Evolutionary conservation across 1,284 basidiomycete genomes (phyloP).

Genomic region (Pseudozyma flocculosa): DNA sequence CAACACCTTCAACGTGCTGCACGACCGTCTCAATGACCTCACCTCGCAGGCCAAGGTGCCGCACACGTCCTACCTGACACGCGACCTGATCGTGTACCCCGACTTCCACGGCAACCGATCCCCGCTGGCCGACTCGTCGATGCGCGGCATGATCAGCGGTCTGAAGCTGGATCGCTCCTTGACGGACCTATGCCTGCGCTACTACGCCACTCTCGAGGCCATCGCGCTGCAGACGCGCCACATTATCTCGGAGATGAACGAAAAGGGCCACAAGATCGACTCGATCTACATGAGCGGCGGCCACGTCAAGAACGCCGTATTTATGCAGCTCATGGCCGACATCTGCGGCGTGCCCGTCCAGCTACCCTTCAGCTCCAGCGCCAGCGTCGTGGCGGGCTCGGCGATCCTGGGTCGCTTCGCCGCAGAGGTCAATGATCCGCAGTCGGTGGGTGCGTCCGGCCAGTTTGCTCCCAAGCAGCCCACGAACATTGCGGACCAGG

Average conservation of each 20-base stretch:
- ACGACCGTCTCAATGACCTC: constrained; percentile 72
- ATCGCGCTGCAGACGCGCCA: constrained; percentile 94
- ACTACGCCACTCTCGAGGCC: constrained; percentile 86
- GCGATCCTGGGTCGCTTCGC: constrained; percentile 93
- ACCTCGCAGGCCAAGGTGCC: constrained; percentile 59
- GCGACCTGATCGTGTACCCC: constrained; percentile 89
- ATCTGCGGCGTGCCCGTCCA: constrained; percentile 80
- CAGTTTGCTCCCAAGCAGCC: constrained; percentile 40
- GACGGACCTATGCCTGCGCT: constrained; percentile 81
- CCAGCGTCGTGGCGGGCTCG: constrained; percentile 85
- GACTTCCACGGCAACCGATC: constrained; percentile 86
- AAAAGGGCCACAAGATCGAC: constrained; percentile 77
- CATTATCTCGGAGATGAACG: constrained; percentile 89
- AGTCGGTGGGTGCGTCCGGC: constrained; percentile 8
- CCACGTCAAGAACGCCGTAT: constrained; percentile 54
- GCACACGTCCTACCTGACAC: constrained; percentile 71
- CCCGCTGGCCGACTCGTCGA: constrained; percentile 87
- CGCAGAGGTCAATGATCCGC: constrained; percentile 63
- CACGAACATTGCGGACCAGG: constrained; percentile 55
- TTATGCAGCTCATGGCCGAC: constrained; percentile 72
- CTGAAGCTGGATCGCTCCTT: constrained; percentile 78
- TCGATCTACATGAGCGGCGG: constrained; percentile 81
- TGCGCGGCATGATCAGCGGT: constrained; percentile 88
- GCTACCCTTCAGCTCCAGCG: constrained; percentile 72
- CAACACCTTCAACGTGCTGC: constrained; percentile 66